Evolutionary conservation across 305 asterid genomes (phyloP).

Genomic region (Fraxinus xanthoxyloides): DNA sequence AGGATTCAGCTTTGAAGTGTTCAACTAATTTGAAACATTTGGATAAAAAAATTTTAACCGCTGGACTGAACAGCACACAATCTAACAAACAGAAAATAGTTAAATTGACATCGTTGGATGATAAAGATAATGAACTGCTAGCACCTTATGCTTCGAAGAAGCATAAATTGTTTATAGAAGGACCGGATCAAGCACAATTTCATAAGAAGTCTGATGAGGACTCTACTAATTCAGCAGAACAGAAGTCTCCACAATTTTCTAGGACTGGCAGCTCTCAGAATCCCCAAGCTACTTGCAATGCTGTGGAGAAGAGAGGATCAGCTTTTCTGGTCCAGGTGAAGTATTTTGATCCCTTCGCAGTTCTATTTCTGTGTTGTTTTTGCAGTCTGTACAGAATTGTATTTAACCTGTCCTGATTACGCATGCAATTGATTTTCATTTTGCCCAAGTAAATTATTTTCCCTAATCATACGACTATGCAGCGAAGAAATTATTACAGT

Average conservation of each 20-base stretch:
- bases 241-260: slow-evolving; percentile 25
- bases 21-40: slow-evolving; percentile 32
- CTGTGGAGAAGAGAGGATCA: slow-evolving; percentile 66
- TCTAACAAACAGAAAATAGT: slow-evolving; percentile 15
- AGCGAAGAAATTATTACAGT: not conserved
- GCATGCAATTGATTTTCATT: not conserved
- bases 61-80: slow-evolving; percentile 26
- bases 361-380: not conserved
- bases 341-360: not conserved
- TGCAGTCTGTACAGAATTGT: not conserved
- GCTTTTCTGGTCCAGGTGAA: slow-evolving; percentile 78
- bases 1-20: slow-evolving; percentile 34
- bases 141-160: slow-evolving; percentile 52
- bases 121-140: slow-evolving; percentile 34
- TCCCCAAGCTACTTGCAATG: slow-evolving; percentile 36
- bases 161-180: slow-evolving; percentile 50
- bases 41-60: slow-evolving; percentile 33
- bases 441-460: not conserved
- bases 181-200: slow-evolving; percentile 42
- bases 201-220: slow-evolving; percentile 25
- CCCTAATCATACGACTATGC: not conserved
- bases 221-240: slow-evolving; percentile 29
- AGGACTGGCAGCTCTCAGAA: slow-evolving; percentile 31
- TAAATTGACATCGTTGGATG: slow-evolving; percentile 31
- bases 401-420: not conserved